phyloP scores from a whole-genome alignment of 352 stramenopile genomes.

The Globisporangium spiculum region DNA sequence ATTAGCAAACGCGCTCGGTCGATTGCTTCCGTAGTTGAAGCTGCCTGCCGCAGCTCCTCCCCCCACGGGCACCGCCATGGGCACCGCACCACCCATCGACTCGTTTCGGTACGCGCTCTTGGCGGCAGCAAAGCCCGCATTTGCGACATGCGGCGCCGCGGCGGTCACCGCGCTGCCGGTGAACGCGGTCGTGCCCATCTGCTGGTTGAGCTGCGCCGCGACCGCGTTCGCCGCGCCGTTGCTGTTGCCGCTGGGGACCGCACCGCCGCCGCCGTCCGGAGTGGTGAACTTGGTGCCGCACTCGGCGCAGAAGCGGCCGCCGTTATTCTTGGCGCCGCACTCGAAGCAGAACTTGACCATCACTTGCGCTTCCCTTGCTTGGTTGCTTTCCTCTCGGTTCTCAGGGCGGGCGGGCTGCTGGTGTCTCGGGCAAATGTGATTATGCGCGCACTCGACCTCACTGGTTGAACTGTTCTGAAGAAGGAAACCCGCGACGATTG shows the following conservation, averaged over 20 bases:
- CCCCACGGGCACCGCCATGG: conserved; percentile 19
- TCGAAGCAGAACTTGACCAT: conserved; percentile 66
- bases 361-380: neutral
- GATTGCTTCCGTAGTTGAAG: conserved; percentile 7
- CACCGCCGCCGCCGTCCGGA: conserved; percentile 2
- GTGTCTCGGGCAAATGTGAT: neutral
- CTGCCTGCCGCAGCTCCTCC: neutral
- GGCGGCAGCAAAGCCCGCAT: conserved; percentile 5
- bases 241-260: neutral
- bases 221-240: conserved; percentile 13
- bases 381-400: neutral
- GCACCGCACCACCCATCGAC: conserved; percentile 2
- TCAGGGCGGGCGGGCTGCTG: neutral
- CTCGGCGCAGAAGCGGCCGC: conserved; percentile 66
- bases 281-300: conserved; percentile 46
- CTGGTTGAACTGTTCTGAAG: neutral
- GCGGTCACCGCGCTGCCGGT: conserved; percentile 2
- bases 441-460: neutral
- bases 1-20: conserved; percentile 17
- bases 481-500: neutral
- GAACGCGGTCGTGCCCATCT: conserved; percentile 18
- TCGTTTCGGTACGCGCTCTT: conserved; percentile 4
- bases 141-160: conserved; percentile 11
- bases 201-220: conserved; percentile 13
- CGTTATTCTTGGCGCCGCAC: conserved; percentile 44